Evolutionary conservation across 2,329 filamentous ascomycete genomes (phyloP), one percentile per base, ranked within the genome.

Genomic region (Nemania sp.): DNA sequence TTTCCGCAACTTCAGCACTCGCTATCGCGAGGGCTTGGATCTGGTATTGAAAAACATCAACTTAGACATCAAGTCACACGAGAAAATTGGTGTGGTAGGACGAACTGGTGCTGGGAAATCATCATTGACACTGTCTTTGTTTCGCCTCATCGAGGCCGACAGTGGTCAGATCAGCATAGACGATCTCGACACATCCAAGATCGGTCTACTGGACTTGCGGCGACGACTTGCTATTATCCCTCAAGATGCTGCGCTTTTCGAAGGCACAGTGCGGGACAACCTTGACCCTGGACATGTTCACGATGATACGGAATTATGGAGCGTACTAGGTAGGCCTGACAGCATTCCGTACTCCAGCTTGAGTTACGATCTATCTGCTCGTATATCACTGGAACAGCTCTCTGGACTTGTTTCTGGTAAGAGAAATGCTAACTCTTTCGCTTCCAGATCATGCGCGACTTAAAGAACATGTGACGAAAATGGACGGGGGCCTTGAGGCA

Each of bases 11-110:
- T 98, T 94, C 81, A 97, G 92, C 77, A 93, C 94, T 20, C 87
- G 93, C 51, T 99, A 99, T 75, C 90, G 95, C 43, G 86, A 90
- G 67, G 94, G 91, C 5, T 83, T 99, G 55, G 93, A 97, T 71
- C 83, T 97, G 60, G 94, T 98, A 57, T 83, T 99, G 67, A 97
- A 96, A 81, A 90, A 97, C 73, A 87, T 99, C 77, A 94, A 86
- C 70, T 81, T 99, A 13, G 87, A 92, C 73, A 96, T 99, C 80
- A 96, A 96, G 79, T 89, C 94, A 5, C 92, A 93, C 72, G 95
- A 99, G 80, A 99, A 98, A 83, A 95, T 99, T 74, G 95, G 95
- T 62, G 93, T 99, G 11, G 95, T 99, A 34, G 95, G 95, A 57
- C 90, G 95, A 50, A 99, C 95, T 0, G 95, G 95, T 55, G 95